Evolutionary conservation across 306 rosid genomes (phyloP).

Genomic region (Citrullus colocynthis): DNA sequence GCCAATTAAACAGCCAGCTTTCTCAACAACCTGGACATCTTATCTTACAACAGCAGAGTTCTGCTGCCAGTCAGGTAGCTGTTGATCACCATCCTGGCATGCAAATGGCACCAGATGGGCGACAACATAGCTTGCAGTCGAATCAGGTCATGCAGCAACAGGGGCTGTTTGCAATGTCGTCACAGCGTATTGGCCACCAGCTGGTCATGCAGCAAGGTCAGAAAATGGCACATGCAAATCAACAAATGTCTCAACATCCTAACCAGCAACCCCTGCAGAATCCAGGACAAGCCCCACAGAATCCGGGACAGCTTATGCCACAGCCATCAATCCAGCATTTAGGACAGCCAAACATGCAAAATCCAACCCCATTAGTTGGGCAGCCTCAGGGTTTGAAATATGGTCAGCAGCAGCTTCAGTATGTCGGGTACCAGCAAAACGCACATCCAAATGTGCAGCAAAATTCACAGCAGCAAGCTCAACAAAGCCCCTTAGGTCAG

Average conservation of each 20-base stretch:
- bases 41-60: conserved; percentile 35
- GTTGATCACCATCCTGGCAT: conserved; percentile 37
- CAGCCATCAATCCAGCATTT: conserved; percentile 26
- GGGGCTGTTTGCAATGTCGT: conserved; percentile 12
- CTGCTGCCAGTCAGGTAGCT: conserved; percentile 17
- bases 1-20: conserved; percentile 35
- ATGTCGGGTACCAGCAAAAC: conserved; percentile 57
- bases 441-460: conserved; percentile 43
- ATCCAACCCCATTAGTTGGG: conserved; percentile 33
- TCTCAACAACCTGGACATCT: conserved; percentile 44
- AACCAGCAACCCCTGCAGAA: conserved; percentile 26
- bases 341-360: conserved; percentile 48
- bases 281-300: conserved; percentile 31
- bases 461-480: conserved; percentile 36
- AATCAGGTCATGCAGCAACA: conserved; percentile 36
- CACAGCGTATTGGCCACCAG: not conserved
- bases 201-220: conserved; percentile 15
- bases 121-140: conserved; percentile 34
- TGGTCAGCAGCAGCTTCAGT: conserved; percentile 50
- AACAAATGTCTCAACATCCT: conserved; percentile 31
- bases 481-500: conserved; percentile 40
- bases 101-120: conserved; percentile 37
- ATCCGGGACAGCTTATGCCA: conserved; percentile 46
- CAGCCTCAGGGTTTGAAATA: conserved; percentile 57
- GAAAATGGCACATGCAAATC: conserved; percentile 44